Evolutionary conservation across 352 stramenopile genomes (phyloP), one percentile per base, ranked within the genome.

Genomic region (Elongisporangium undulatum): DNA sequence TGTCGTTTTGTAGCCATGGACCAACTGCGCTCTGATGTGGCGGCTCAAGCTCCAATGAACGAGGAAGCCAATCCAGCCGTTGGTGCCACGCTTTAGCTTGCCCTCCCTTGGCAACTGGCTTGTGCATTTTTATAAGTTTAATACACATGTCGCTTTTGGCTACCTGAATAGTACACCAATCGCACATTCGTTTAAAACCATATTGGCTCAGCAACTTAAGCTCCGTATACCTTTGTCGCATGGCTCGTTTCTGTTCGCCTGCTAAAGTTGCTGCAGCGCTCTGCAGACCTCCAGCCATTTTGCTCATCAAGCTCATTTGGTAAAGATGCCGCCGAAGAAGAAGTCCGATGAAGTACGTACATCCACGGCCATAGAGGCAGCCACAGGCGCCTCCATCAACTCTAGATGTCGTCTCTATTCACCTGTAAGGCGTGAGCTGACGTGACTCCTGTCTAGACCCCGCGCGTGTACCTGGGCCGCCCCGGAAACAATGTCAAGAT

Each of bases 401-500:
- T 15, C 19, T 21, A 26, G 4, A n/a, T 24, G 52, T 21, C 45
- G 45, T 64, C n/a, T 15, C 23, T 8, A n/a, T n/a, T n/a, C n/a
- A n/a, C n/a, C n/a, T n/a, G n/a, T 51, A 19, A 7, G 10, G 24
- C 34, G 15, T 52, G 38, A 51, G 8, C 59, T 64, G 51, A 64
- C 60, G 19, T 15, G 4, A 39, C 16, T 49, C 21, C 12, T 53
- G 19, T 49, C 1, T 39, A 87, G 74, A 60, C 72, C 23, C 75
- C 76, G 55, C 75, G 74, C 55, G 79, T 86, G 66, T 95, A 95
- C 74, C 77, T 95, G 56, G 86, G 86, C 49, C 86, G 86, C 19
- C 86, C 86, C 13, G 75, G 76, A 50, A 95, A 95, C 82, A 99
- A 98, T 65, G 90, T 99, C 53, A 98, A 99, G 80, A 99, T 98